These are phyloP conservation scores for Heterobasidion occidentale DNA, from an alignment of 1,284 basidiomycete genomes.

Conservation along the genomic window DNA sequence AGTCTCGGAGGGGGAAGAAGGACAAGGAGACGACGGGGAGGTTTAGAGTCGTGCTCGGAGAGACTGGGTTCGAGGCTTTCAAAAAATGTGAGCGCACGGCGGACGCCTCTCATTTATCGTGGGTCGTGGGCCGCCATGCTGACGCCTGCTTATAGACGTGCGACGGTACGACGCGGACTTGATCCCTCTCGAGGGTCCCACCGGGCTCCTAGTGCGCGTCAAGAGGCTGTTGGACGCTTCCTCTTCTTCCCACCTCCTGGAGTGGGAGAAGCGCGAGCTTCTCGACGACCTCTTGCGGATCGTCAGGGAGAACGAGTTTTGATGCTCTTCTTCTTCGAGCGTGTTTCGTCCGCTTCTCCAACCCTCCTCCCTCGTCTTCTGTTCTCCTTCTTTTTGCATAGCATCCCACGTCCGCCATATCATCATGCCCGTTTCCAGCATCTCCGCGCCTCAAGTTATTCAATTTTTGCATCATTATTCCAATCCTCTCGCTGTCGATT, in stretches of 20 bases:
- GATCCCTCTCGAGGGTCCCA: constrained; percentile 66
- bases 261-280: constrained; percentile 40
- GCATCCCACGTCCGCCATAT: no score
- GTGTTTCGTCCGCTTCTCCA: not conserved
- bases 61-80: constrained; percentile 54
- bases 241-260: constrained; percentile 30
- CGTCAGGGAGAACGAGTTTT: constrained; percentile 49
- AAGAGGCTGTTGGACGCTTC: constrained; percentile 48
- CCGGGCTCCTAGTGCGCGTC: constrained; percentile 55
- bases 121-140: not conserved
- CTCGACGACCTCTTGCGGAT: constrained; percentile 56
- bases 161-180: constrained; percentile 62
- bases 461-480: no score
- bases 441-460: no score
- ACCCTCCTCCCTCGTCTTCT: not conserved
- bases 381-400: not conserved
- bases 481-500: no score
- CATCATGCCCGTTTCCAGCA: no score
- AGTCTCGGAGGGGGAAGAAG: not conserved
- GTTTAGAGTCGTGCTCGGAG: constrained; percentile 55
- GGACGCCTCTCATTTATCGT: not conserved
- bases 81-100: constrained; percentile 50
- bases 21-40: constrained; percentile 47
- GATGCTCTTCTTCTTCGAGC: not conserved
- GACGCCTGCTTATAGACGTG: constrained; percentile 18